Evolutionary conservation across 108 stramenopile genomes (phyloP).

Genomic region (Cylindrotheca closterium): DNA sequence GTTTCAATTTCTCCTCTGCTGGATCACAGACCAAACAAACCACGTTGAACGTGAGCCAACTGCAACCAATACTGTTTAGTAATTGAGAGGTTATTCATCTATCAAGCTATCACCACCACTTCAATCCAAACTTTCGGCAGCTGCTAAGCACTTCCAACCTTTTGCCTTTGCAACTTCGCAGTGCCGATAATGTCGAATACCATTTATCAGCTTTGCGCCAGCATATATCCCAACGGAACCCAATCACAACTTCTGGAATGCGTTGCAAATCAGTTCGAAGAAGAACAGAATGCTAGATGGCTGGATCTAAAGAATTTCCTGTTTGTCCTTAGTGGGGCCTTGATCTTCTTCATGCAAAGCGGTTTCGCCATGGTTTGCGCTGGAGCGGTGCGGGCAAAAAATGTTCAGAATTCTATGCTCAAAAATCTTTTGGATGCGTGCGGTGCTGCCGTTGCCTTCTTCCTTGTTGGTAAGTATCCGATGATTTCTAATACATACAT

Average conservation of each 20-base stretch:
- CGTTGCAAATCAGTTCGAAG: constrained; percentile 33
- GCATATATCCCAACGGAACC: constrained; percentile 7
- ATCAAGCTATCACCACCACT: too few relatives aligned
- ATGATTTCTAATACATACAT: neutral
- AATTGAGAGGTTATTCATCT: too few relatives aligned
- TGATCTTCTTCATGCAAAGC: constrained; percentile 72
- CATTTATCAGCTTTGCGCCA: constrained; percentile 17
- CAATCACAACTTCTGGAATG: constrained; percentile 33
- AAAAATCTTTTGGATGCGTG: constrained; percentile 87
- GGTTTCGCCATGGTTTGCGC: constrained; percentile 88
- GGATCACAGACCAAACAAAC: too few relatives aligned
- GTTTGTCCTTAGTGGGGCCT: constrained; percentile 37
- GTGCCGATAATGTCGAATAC: constrained; percentile 10
- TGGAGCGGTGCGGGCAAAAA: constrained; percentile 77
- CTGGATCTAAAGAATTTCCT: constrained; percentile 25
- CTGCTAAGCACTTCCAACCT: too few relatives aligned
- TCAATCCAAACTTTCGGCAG: too few relatives aligned
- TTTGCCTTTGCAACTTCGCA: too few relatives aligned
- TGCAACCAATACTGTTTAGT: too few relatives aligned
- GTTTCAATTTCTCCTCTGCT: too few relatives aligned
- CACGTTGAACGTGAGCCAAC: too few relatives aligned
- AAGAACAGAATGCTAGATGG: neutral
- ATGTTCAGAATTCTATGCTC: constrained; percentile 84
- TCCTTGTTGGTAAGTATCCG: constrained; percentile 47
- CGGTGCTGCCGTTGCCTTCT: constrained; percentile 76